Conservation (phyloP, 371 early-diverging fungal genomes). For the Gilbertella persicaria region DNA sequence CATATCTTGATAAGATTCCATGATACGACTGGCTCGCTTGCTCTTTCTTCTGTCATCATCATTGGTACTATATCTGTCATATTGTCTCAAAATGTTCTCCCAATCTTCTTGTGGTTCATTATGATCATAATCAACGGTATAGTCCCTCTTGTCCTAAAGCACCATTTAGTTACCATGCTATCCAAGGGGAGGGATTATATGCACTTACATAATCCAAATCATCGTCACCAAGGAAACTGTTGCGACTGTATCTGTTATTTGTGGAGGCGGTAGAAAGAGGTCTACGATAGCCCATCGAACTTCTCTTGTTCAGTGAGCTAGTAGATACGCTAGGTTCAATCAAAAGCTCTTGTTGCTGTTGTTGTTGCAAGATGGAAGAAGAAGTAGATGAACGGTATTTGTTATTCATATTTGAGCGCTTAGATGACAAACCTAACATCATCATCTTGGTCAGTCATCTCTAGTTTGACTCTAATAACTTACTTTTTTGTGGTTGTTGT, state of each 20-base stretch:
- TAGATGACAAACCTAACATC: too few species aligned
- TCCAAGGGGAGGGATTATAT: background rate
- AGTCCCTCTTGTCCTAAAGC: too few species aligned
- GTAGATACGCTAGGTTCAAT: conserved; percentile 11
- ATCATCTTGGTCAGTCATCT: conserved; percentile 26
- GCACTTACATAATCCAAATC: conserved; percentile 22
- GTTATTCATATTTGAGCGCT: conserved; percentile 14
- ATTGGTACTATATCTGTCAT: conserved; percentile 40
- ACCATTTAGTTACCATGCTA: too few species aligned
- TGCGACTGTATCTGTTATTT: conserved; percentile 23
- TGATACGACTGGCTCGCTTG: conserved; percentile 41
- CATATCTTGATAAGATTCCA: conserved; percentile 41
- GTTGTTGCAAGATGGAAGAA: too few species aligned
- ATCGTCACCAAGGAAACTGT: conserved; percentile 27
- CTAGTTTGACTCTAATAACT: too few species aligned
- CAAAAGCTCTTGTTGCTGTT: too few species aligned
- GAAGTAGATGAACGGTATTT: conserved; percentile 19
- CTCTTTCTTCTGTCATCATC: conserved; percentile 32
- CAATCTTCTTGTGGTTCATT: conserved; percentile 40
- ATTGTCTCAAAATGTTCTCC: conserved; percentile 49
- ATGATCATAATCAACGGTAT: conserved; percentile 16
- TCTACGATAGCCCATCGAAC: conserved; percentile 18
- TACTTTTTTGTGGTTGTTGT: conserved; percentile 13
- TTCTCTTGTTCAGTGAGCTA: conserved; percentile 19
- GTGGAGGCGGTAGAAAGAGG: conserved; percentile 2